Base-by-base conservation (phyloP, 176 grass and related monocot species). In the Microstegium vimineum region DNA sequence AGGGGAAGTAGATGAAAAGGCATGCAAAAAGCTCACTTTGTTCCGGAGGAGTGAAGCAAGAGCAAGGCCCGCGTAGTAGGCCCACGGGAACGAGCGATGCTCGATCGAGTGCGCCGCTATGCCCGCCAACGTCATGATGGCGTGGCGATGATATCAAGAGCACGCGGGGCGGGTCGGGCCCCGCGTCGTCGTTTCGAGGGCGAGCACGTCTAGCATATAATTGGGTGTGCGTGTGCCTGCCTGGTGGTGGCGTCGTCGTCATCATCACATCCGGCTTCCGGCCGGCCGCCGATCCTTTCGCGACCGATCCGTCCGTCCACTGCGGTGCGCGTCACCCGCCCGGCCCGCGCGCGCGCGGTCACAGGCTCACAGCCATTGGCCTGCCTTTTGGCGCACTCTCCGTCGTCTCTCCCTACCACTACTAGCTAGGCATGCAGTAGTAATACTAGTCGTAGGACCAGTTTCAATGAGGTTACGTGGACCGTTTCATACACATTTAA, bases 31-130 rank as follows among this genome's bases (percentile, higher is more conserved):
- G 69, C n/a, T 43, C 13, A 1, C 28, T 33, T 57, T 22, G 2
- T 84, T 77, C 73, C 51, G 64, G 73, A 36, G 65, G 64, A 78
- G 74, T 85, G 65, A 71, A 85, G 82, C 64, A 60, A 78, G 36
- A 51, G 69, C 35, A 80, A 17, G n/a, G 51, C 47, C 16, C 5
- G 0, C n/a, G n/a, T n/a, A n/a, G n/a, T 20, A 22, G 49, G 51
- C 15, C 8, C 33, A 68, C 18, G 16, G 20, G 25, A 14, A 13
- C 35, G 20, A 34, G 9, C 65, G 18, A 36, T 18, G 3, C 25
- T 22, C 51, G 59, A 63, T 15, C 18, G 73, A 26, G 57, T 26
- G n/a, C 22, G 38, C 2, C 25, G 14, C 13, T 15, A 14, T 13
- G 6, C 28, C 27, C 2, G 20, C 32, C 33, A 20, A 77, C 73